A percentile compares a stretch with the other conserved stretches of the same genome.
Conservation (phyloP, 2,329 filamentous ascomycete species). For the Penicillium sp. region DNA sequence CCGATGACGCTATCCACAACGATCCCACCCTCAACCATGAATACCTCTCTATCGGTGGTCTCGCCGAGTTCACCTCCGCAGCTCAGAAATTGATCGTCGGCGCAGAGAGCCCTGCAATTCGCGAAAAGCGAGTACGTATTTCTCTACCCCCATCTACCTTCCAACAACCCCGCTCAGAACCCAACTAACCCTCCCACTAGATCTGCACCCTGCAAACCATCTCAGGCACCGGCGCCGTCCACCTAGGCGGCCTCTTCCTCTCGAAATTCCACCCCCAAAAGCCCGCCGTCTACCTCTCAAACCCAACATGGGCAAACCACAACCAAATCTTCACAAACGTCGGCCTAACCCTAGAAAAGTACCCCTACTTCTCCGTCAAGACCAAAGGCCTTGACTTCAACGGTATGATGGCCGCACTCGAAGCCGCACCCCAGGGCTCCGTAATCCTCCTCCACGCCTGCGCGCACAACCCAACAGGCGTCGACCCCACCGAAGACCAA, state of each 20-base stretch:
- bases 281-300: conserved; percentile 82
- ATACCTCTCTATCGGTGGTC: conserved; percentile 93
- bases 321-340: conserved; percentile 97
- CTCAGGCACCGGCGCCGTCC: conserved; percentile 92
- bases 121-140: conserved; percentile 68
- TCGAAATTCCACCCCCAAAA: conserved; percentile 75
- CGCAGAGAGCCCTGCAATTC: conserved; percentile 71
- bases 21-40: conserved; percentile 95
- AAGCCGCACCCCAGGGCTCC: conserved; percentile 70
- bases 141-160: background rate
- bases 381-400: conserved; percentile 90
- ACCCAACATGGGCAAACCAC: conserved; percentile 98
- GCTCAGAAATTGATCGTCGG: conserved; percentile 90
- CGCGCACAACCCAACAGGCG: conserved; percentile 96
- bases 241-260: conserved; percentile 91
- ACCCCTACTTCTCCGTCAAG: conserved; percentile 89
- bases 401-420: conserved; percentile 73
- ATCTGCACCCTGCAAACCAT: conserved; percentile 84
- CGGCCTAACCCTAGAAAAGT: conserved; percentile 69
- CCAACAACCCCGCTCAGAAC: background rate
- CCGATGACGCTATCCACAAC: conserved; percentile 81
- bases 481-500: conserved; percentile 89
- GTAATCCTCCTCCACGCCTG: conserved; percentile 92
- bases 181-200: conserved; percentile 30
- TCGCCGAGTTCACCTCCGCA: conserved; percentile 79